Evolutionary conservation across 805 yeast genomes (phyloP).

Genomic region (Monosporozyma aerobia): DNA sequence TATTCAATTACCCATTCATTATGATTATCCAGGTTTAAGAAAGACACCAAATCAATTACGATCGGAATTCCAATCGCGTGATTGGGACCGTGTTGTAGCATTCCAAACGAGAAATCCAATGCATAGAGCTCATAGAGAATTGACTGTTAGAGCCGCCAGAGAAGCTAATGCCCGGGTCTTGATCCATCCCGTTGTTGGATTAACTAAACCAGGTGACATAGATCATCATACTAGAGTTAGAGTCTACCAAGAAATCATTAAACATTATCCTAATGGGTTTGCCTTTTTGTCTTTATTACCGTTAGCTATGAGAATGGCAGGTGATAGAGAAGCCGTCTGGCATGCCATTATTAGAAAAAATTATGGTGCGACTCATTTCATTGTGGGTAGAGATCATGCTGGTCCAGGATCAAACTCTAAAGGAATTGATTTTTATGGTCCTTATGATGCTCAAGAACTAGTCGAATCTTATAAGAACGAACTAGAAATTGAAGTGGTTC

Average conservation of each 20-base stretch:
- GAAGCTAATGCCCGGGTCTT: slow-evolving; percentile 78
- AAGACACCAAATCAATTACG: slow-evolving; percentile 88
- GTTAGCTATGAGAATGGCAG: slow-evolving; percentile 98
- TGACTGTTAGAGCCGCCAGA: slow-evolving; percentile 94
- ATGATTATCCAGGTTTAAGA: slow-evolving; percentile 80
- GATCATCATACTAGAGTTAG: slow-evolving; percentile 97
- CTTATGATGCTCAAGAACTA: slow-evolving; percentile 90
- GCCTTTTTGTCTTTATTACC: slow-evolving; percentile 85
- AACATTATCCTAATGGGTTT: slow-evolving; percentile 89
- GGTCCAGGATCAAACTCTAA: slow-evolving; percentile 87
- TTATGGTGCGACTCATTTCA: slow-evolving; percentile 94
- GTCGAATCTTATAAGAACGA: slow-evolving; percentile 70
- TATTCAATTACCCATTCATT: slow-evolving; percentile 73
- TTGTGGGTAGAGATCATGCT: slow-evolving; percentile 97
- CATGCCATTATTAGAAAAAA: slow-evolving; percentile 94
- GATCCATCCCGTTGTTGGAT: slow-evolving; percentile 94
- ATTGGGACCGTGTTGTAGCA: slow-evolving; percentile 88
- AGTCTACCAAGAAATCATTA: slow-evolving; percentile 84
- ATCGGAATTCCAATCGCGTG: slow-evolving; percentile 66
- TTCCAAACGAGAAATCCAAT: slow-evolving; percentile 98
- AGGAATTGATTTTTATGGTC: slow-evolving; percentile 93
- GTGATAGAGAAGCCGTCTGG: slow-evolving; percentile 98
- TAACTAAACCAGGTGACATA: slow-evolving; percentile 95
- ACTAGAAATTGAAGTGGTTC: slow-evolving; percentile 82
- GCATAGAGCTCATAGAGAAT: slow-evolving; percentile 97